Base-by-base conservation (phyloP, 306 rosid genomes). In the Leucaena leucocephala region DNA sequence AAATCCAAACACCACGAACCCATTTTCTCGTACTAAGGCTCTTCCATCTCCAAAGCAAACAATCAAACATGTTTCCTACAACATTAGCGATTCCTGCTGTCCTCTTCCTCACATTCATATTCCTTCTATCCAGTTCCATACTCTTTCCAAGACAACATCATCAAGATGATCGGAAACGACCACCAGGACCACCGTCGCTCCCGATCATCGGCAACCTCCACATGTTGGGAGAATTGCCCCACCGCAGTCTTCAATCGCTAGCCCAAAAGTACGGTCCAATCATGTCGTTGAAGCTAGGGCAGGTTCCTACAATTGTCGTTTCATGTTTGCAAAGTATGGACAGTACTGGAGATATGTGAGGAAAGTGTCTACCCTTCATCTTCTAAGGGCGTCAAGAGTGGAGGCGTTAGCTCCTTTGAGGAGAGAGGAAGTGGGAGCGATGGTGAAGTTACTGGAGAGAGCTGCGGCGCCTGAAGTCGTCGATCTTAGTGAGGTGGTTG, bases 331-430 rank as follows among this genome's bases (percentile, higher is more conserved):
- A 0, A 57, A 76, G 46, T 84, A 76, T 16, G 86, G 88, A 39
- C 19, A 82, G 0, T 87, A 84, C 19, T 84, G 88, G 90, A 85
- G 87, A 57, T 71, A 79, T 19, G 6, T 84, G n/a, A 87, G 84
- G 74, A 87, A 84, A 55, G 2, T 87, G 17, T 79, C 78, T 22
- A 76, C 72, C 1, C 16, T 81, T 1, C 84, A 84, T 0, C 78
- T 86, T 33, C 50, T 86, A 2, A 44, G 48, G 14, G 48, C 76
- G 0, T 80, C 87, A 2, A 84, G 73, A 34, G 76, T 80, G 34
- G 80, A 80, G 35, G 8, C 21, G 17, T 80, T 80, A 43, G 84
- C 34, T 45, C 84, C 84, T 14, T 13, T 76, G 73, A 84, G 84
- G 44, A 72, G 7, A 5, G 49, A 40, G 27, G 77, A 83, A 43